Conservation (phyloP, 768 basidiomycete genomes). For the Mycena vulgaris region DNA sequence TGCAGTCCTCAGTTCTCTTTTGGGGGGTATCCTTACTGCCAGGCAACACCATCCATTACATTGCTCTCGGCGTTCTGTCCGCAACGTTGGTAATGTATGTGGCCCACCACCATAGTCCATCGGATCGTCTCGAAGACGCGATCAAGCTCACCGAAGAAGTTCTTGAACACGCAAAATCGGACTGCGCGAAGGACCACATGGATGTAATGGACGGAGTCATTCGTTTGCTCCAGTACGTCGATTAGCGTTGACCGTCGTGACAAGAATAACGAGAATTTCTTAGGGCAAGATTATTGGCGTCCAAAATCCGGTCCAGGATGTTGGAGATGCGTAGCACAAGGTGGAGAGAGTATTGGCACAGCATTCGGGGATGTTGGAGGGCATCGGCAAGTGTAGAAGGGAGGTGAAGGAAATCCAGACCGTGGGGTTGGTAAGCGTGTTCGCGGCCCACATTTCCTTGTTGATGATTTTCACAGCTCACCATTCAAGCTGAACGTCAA, state of each 20-base stretch:
- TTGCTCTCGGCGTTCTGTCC: neutral
- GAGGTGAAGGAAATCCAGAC: slow-evolving; percentile 13
- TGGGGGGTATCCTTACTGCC: neutral
- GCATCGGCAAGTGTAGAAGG: slow-evolving; percentile 1
- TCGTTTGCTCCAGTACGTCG: slow-evolving; percentile 4
- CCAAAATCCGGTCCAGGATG: slow-evolving; percentile 1
- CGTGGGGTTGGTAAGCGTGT: slow-evolving; percentile 4
- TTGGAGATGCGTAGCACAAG: neutral
- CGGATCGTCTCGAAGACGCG: neutral
- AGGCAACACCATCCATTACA: neutral
- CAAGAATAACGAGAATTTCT: neutral
- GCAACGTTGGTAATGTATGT: neutral
- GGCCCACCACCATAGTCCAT: neutral
- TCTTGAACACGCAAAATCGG: neutral
- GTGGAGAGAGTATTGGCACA: neutral
- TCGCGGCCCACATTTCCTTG: neutral
- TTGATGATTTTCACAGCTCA: slow-evolving; percentile 2
- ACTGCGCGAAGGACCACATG: neutral
- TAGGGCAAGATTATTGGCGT: slow-evolving; percentile 1
- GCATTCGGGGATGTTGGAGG: neutral
- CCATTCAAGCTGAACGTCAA: neutral
- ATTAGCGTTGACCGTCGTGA: no score
- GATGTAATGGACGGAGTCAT: neutral
- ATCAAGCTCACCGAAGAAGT: neutral
- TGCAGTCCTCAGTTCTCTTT: neutral